Conservation (phyloP, 352 stramenopile species). For the Globisporangium parvum region DNA sequence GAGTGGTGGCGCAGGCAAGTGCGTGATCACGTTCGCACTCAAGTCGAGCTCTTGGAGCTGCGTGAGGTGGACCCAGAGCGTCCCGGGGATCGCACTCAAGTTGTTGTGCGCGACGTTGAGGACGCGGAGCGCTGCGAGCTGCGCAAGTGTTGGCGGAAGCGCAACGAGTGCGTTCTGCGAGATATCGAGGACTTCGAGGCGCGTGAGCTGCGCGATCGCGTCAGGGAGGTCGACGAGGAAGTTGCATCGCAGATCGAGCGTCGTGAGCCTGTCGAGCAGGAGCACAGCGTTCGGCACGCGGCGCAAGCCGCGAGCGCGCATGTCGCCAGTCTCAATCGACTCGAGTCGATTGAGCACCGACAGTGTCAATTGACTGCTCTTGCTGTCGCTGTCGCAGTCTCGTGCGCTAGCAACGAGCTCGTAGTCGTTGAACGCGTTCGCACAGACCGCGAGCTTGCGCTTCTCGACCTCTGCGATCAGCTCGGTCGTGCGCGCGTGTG, state of each 20-base stretch:
- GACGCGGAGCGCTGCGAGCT: constrained; percentile 26
- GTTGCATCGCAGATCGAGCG: constrained; percentile 49
- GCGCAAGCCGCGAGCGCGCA: constrained; percentile 10
- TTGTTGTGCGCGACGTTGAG: constrained; percentile 61
- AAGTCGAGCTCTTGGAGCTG: constrained; percentile 37
- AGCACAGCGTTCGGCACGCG: constrained; percentile 33
- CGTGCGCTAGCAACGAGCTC: constrained; percentile 20
- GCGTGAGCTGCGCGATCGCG: constrained; percentile 24
- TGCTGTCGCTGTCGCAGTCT: neutral
- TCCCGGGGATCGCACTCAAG: constrained; percentile 21
- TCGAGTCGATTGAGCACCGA: no score
- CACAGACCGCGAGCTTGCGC: constrained; percentile 22
- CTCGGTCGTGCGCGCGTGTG: constrained; percentile 13
- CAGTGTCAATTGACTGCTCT: neutral
- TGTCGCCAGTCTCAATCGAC: neutral
- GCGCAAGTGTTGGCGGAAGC: constrained; percentile 25
- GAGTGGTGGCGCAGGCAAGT: constrained; percentile 9
- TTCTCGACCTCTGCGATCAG: constrained; percentile 30
- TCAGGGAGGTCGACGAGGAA: constrained; percentile 36
- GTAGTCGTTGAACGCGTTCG: constrained; percentile 7
- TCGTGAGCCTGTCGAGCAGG: constrained; percentile 22
- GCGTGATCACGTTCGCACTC: constrained; percentile 10
- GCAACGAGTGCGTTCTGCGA: constrained; percentile 50
- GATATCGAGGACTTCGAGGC: constrained; percentile 38
- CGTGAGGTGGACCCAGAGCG: constrained; percentile 19